Conservation (phyloP, 2,329 filamentous ascomycete genomes). For the Cytospora chrysosperma region DNA sequence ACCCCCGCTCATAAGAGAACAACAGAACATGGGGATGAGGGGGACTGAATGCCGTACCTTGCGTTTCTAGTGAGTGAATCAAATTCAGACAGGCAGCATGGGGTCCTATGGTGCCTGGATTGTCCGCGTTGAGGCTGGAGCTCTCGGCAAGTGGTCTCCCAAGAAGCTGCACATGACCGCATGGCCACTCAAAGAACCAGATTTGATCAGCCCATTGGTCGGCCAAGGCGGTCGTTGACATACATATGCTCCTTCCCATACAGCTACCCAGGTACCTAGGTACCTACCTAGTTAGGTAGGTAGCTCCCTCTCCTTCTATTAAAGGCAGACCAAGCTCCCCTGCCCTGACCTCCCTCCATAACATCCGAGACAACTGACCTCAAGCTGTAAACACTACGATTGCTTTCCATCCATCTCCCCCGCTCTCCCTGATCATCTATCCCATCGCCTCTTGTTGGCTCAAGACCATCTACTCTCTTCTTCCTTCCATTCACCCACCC, state of each 20-base stretch:
- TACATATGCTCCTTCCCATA: background rate
- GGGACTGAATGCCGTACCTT: constrained; percentile 9
- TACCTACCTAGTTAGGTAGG: background rate
- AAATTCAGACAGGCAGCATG: background rate
- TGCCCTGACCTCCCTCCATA: background rate
- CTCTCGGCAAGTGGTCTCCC: background rate
- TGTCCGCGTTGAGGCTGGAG: background rate
- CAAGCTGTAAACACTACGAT: background rate
- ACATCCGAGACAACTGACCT: background rate
- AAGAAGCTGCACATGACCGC: constrained; percentile 2
- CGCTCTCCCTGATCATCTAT: background rate
- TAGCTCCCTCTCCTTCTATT: constrained; percentile 1
- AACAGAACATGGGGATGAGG: background rate
- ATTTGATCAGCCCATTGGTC: constrained; percentile 12
- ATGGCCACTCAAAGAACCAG: background rate
- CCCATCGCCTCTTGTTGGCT: background rate
- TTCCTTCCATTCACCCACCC: background rate
- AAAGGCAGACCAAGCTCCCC: constrained; percentile 1
- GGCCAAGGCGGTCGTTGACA: background rate
- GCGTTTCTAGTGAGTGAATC: background rate
- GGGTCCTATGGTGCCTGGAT: background rate
- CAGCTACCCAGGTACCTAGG: background rate
- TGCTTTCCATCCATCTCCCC: background rate
- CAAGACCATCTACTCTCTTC: background rate
- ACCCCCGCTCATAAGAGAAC: background rate